phyloP scores from a whole-genome alignment of 768 basidiomycete genomes.

The Amanita molliuscula region DNA sequence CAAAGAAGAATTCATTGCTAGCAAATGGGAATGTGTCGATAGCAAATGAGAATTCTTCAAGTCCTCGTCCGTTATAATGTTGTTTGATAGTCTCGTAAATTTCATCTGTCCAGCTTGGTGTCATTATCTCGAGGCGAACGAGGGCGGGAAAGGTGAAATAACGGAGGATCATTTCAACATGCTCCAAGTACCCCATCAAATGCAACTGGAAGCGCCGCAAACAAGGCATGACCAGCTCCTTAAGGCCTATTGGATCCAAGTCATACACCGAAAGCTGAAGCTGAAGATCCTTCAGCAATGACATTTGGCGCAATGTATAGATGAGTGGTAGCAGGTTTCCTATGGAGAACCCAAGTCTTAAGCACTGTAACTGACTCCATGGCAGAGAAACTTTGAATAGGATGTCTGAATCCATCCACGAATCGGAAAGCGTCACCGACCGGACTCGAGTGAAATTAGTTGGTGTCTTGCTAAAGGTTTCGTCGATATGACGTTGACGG shows the following conservation, averaged over 20 bases:
- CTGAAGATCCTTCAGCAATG: background rate
- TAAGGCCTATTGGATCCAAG: background rate
- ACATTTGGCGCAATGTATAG: background rate
- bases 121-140: background rate
- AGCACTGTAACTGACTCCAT: background rate
- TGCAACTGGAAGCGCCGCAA: background rate
- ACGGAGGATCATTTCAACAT: background rate
- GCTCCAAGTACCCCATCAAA: background rate
- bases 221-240: background rate
- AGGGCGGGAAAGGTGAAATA: background rate
- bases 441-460: background rate
- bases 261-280: background rate
- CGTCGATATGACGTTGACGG: rapidly evolving
- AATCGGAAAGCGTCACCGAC: background rate
- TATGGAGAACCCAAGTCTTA: background rate
- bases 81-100: background rate
- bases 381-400: background rate
- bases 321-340: background rate
- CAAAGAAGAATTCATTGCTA: background rate
- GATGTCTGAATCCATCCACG: background rate
- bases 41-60: background rate
- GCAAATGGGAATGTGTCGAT: too few species aligned
- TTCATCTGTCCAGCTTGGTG: background rate
- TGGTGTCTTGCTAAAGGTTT: background rate
- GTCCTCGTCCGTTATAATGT: background rate